Evolutionary conservation across 2,329 filamentous ascomycete species (phyloP).

Genomic region (Didymella segeticola): DNA sequence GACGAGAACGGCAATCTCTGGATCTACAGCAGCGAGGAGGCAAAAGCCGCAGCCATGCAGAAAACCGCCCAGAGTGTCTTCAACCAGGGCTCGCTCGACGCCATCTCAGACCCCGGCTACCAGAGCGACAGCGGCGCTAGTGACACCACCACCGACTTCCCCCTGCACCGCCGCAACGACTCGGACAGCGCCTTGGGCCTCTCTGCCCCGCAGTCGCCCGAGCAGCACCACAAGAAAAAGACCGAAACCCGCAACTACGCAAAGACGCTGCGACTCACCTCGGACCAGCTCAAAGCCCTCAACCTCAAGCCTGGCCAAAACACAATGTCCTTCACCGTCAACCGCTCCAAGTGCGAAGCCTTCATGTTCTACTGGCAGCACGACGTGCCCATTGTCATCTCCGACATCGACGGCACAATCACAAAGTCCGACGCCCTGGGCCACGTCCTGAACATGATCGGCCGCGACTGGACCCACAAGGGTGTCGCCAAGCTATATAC

Average conservation of each 20-base stretch:
- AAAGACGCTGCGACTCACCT: slow-evolving; percentile 93
- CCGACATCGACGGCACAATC: slow-evolving; percentile 98
- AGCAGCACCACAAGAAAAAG: slow-evolving; percentile 50
- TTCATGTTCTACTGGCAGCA: slow-evolving; percentile 94
- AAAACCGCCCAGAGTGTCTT: slow-evolving; percentile 61
- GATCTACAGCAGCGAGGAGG: slow-evolving; percentile 98
- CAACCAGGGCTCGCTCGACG: slow-evolving; percentile 67
- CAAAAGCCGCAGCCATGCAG: slow-evolving; percentile 85
- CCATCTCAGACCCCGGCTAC: slow-evolving; percentile 90
- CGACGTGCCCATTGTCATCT: slow-evolving; percentile 93
- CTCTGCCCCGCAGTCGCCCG: slow-evolving; percentile 62
- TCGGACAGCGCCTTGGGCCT: slow-evolving; percentile 73
- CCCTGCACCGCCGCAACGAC: slow-evolving; percentile 68
- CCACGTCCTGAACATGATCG: slow-evolving; percentile 95
- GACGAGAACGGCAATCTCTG: slow-evolving; percentile 97
- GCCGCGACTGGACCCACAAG: slow-evolving; percentile 95
- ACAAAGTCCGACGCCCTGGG: slow-evolving; percentile 96
- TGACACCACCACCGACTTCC: slow-evolving; percentile 60
- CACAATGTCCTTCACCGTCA: slow-evolving; percentile 94
- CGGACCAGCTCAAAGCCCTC: slow-evolving; percentile 89
- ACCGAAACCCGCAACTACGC: slow-evolving; percentile 89
- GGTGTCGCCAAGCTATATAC: slow-evolving; percentile 97
- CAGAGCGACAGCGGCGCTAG: slow-evolving; percentile 82
- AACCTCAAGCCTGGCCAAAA: slow-evolving; percentile 86
- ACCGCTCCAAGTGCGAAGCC: slow-evolving; percentile 88